Base-by-base conservation (phyloP, 371 early-diverging fungal genomes). In the Mortierella sp. region DNA sequence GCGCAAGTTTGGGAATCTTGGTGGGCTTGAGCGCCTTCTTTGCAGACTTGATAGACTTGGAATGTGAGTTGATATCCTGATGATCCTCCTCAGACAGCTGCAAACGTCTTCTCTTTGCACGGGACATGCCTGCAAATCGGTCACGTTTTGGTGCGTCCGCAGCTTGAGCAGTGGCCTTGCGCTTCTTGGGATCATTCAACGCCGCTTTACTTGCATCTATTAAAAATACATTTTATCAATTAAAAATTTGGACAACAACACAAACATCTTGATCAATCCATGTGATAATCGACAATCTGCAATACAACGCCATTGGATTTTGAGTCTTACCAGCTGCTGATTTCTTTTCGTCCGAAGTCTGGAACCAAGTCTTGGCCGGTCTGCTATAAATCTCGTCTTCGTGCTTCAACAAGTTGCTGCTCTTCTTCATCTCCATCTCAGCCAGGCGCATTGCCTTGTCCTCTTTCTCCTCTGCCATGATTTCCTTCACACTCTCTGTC, bases 301-400 rank as follows among this genome's bases (percentile, higher is more conserved):
- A n/a, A n/a, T n/a, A n/a, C n/a, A n/a, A n/a, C n/a, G n/a, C n/a
- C n/a, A n/a, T n/a, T n/a, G n/a, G n/a, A n/a, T n/a, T n/a, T n/a
- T n/a, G 6, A 45, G 19, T 45, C n/a, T 58, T 71, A 73, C 82
- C 82, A 45, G 82, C 75, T 12, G 87, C 75, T 32, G 68, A 57
- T 58, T 88, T 87, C 78, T 89, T 89, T 51, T 91, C 89, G 29
- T 85, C 84, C 31, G 89, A 84, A 6, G 91, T 85, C 84, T 96
- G 94, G 90, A 99, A 98, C 98, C 98, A 99, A 1, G 94, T 95
- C 85, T 94, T 89, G 61, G 93, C 94, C 26, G 99, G 99, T 51
- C 98, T 90, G 68, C 88, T 83, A 83, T 90, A 88, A 75, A 99
- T 98, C 76, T 98, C 98, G 17, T 92, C 89, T 68, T 89, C 87